phyloP scores from a whole-genome alignment of 805 yeast species.

The Candida pini region DNA sequence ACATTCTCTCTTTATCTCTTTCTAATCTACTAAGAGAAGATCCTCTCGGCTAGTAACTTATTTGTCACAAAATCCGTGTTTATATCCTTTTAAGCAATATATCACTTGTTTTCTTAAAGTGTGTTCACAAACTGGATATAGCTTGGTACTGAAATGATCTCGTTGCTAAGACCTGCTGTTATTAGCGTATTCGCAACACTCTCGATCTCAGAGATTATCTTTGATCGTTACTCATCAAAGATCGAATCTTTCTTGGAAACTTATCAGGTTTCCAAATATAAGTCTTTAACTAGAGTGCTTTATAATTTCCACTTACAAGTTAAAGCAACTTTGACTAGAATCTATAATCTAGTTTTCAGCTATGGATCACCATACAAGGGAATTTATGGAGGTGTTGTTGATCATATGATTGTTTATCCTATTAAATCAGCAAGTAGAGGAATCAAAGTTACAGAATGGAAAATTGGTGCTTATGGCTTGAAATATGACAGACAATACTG shows the following conservation, averaged over 20 bases:
- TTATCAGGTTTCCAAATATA: conserved; percentile 5
- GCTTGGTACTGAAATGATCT: not conserved
- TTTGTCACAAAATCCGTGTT: too few relatives aligned
- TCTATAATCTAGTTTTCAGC: conserved; percentile 1
- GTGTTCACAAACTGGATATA: too few relatives aligned
- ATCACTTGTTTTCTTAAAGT: too few relatives aligned
- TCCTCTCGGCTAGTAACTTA: too few relatives aligned
- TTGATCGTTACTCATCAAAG: conserved; percentile 2
- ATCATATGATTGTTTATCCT: conserved; percentile 24
- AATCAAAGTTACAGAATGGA: conserved; percentile 22
- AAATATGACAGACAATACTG: conserved; percentile 25
- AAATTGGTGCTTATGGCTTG: conserved; percentile 22
- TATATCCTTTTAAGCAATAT: too few relatives aligned
- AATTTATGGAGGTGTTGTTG: conserved; percentile 20
- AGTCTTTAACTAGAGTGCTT: conserved; percentile 4
- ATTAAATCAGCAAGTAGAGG: conserved; percentile 26
- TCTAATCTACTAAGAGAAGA: too few relatives aligned
- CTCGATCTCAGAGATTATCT: conserved; percentile 1
- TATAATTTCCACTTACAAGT: conserved; percentile 10
- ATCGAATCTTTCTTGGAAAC: conserved; percentile 10
- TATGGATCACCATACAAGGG: conserved; percentile 7
- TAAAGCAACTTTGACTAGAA: not conserved
- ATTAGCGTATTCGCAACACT: conserved; percentile 2
- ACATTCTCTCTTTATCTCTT: too few relatives aligned
- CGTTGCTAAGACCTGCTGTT: conserved; percentile 1